Base-by-base conservation (phyloP, 2,329 filamentous ascomycete genomes). In the Neofusicoccum sp. region DNA sequence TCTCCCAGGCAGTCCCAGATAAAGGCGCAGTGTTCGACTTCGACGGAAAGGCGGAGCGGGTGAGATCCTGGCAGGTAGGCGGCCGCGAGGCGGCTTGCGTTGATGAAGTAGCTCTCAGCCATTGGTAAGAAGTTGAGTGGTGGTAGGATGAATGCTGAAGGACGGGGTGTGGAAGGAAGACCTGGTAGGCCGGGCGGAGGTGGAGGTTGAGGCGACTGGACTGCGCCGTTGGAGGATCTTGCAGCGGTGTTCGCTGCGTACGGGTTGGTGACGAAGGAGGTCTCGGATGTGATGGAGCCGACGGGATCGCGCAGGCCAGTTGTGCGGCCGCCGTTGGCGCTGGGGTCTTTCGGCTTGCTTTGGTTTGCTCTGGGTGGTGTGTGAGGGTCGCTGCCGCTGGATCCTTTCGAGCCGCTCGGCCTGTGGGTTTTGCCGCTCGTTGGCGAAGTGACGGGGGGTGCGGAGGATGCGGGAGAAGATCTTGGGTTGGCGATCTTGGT, bases 1-100 rank as follows among this genome's bases (percentile, higher is more conserved):
- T 98, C 93, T 73, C 95, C 92, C 2, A 92, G 83, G 71, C 94
- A 98, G 73, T 98, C 95, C 80, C 94, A 97, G 1, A 97, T 80
- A 74, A 97, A 99, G 0, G 93, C 93, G 12, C 91, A 87, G 74
- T 96, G 96, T 75, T 99, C 95, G 1, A 96, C 89, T 71, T 95
- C 95, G 59, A 96, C 89, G 0, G 92, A 96, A 0, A 99, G 81
- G 1, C 94, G 89, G 14, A 99, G 80, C 0, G 95, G 95, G 73
- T 98, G 93, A 0, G 92, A 96, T 2, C 93, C 92, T 74, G 92
- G 92, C 1, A 98, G 85, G 8, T 93, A 81, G 31, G 82, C 79
- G 52, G 93, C 90, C 2, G 94, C 91, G 3, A 97, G 83, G 0
- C 83, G 79, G 5, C 89, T 85, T 1, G 93, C 93, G 63, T 93